Evolutionary conservation across 768 basidiomycete species (phyloP).

Genomic region (Gelatoporia subvermispora): DNA sequence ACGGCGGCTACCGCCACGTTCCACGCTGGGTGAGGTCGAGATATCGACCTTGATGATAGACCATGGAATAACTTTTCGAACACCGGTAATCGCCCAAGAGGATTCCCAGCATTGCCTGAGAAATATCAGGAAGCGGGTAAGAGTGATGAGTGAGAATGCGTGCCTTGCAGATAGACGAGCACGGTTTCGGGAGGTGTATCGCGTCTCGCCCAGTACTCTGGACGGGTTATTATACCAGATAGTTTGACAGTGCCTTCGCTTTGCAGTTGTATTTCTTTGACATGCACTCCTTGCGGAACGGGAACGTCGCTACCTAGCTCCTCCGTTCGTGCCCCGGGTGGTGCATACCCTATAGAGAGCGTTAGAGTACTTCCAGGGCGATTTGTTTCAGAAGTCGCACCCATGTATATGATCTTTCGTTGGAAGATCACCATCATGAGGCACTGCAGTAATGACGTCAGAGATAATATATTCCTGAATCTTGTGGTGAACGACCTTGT

Average conservation of each 20-base stretch:
- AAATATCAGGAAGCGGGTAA: not conserved
- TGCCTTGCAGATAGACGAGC: slow-evolving; percentile 35
- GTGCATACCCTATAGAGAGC: slow-evolving; percentile 30
- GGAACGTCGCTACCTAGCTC: slow-evolving; percentile 20
- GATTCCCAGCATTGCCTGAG: slow-evolving; percentile 48
- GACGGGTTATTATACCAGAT: slow-evolving; percentile 22
- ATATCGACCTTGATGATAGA: not conserved
- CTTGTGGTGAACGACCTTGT: slow-evolving; percentile 30
- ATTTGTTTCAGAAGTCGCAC: slow-evolving; percentile 10
- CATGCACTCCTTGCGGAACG: slow-evolving; percentile 19
- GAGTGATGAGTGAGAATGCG: not conserved
- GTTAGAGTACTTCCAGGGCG: not conserved
- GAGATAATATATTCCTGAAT: not conserved
- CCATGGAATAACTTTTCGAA: slow-evolving; percentile 30
- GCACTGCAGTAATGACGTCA: slow-evolving; percentile 28
- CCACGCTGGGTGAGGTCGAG: too few species aligned
- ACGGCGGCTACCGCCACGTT: slow-evolving; percentile 30
- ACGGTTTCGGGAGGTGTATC: slow-evolving; percentile 13
- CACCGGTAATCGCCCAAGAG: slow-evolving; percentile 39
- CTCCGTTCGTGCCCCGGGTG: slow-evolving; percentile 36
- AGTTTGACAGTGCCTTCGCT: slow-evolving; percentile 17
- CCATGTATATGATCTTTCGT: slow-evolving; percentile 48
- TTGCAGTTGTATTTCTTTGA: slow-evolving; percentile 24
- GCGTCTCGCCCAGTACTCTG: not conserved
- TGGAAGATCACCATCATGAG: slow-evolving; percentile 44